phyloP scores from a whole-genome alignment of 1,284 basidiomycete species.

The Sanghuangporus sanghuang region DNA sequence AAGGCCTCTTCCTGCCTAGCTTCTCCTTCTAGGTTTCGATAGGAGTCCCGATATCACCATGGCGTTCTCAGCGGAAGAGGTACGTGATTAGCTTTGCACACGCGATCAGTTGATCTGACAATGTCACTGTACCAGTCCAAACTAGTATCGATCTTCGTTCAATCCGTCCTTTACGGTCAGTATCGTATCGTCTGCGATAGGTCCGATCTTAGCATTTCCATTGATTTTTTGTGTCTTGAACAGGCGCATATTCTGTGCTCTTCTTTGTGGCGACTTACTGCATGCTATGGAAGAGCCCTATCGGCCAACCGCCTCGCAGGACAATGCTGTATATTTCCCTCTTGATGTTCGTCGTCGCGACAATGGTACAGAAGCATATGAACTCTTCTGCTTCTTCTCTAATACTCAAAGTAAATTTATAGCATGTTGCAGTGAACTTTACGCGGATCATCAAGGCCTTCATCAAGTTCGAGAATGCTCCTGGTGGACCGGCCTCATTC shows the following conservation, averaged over 20 bases:
- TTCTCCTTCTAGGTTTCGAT: neutral
- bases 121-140: slow-evolving; percentile 17
- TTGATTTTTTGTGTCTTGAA: neutral
- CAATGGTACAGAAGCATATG: neutral
- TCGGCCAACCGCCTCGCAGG: neutral
- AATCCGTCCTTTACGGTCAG: slow-evolving; percentile 4
- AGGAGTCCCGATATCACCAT: neutral
- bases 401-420: neutral
- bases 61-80: neutral
- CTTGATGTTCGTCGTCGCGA: neutral
- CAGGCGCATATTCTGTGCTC: neutral
- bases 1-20: neutral
- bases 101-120: neutral
- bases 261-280: neutral
- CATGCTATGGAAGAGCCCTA: neutral
- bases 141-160: slow-evolving; percentile 5
- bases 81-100: neutral
- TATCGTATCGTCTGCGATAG: neutral
- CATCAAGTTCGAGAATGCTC: slow-evolving; percentile 19
- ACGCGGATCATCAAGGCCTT: slow-evolving; percentile 23
- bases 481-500: slow-evolving; percentile 23
- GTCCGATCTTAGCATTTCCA: neutral
- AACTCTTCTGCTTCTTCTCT: neutral
- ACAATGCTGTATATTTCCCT: neutral
- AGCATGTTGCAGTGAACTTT: slow-evolving; percentile 23